Conservation (phyloP, 177 flowering plant species). For the Tripterygium wilfordii region DNA sequence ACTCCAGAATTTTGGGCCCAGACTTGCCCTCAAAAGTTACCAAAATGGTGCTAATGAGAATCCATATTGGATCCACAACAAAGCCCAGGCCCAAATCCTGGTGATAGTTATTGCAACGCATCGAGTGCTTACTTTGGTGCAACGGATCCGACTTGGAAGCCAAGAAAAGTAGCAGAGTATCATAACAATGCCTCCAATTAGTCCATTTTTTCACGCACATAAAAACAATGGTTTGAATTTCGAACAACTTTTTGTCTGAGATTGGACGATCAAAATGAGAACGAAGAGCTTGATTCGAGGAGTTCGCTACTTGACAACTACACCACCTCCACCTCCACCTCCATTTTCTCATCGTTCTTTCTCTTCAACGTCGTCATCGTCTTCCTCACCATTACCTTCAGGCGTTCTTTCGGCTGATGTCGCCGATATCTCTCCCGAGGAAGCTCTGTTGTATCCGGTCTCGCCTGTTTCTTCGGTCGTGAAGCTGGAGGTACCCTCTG, state of each 20-base stretch:
- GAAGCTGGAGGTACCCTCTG: conserved; percentile 22
- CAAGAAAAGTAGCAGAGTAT: conserved; percentile 3
- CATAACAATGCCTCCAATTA: no score
- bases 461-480: conserved; percentile 13
- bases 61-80: no score
- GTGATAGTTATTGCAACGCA: no score
- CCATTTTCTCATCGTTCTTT: conserved; percentile 4
- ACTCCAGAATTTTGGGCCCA: no score
- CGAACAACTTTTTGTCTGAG: no score
- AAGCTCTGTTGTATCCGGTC: conserved; percentile 11
- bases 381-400: conserved; percentile 7
- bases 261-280: no score
- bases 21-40: no score
- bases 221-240: no score
- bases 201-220: no score
- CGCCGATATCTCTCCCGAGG: conserved; percentile 14
- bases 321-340: neutral
- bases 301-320: neutral
- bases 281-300: neutral
- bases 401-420: conserved; percentile 11
- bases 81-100: no score
- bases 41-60: no score
- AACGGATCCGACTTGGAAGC: conserved; percentile 2
- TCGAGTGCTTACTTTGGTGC: no score
- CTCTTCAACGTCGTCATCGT: conserved; percentile 7